phyloP scores from a whole-genome alignment of 148 eudicot genomes.

The Vaccinium myrtillus region DNA sequence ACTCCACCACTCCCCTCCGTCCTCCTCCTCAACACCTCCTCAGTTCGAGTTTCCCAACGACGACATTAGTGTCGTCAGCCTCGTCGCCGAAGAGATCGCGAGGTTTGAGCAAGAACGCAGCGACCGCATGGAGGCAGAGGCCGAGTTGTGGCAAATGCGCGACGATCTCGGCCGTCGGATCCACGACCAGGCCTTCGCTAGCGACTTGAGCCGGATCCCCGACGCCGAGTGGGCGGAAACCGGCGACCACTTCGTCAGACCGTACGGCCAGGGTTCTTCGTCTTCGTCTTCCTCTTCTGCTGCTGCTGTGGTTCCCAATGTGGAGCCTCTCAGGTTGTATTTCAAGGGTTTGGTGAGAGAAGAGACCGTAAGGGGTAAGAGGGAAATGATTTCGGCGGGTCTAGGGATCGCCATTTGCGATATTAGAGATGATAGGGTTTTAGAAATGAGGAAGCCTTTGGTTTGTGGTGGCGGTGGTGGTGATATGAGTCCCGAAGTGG shows the following conservation, averaged over 20 bases:
- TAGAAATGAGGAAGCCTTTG: slow-evolving; percentile 47
- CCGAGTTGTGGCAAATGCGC: slow-evolving; percentile 21
- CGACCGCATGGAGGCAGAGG: slow-evolving; percentile 27
- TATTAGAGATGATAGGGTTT: slow-evolving; percentile 38
- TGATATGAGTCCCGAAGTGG: slow-evolving; percentile 20
- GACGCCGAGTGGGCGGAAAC: slow-evolving; percentile 42
- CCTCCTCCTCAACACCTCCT: slow-evolving; percentile 10
- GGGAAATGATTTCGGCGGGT: slow-evolving; percentile 28
- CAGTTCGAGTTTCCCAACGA: background rate
- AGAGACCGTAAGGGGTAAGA: slow-evolving; percentile 28
- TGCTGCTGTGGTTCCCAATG: background rate
- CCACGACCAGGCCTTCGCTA: slow-evolving; percentile 53
- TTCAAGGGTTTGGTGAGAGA: slow-evolving; percentile 56
- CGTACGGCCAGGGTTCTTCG: slow-evolving; percentile 34
- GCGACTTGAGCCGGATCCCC: slow-evolving; percentile 31
- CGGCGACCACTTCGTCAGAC: slow-evolving; percentile 37
- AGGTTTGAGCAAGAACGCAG: slow-evolving; percentile 30
- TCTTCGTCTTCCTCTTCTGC: background rate
- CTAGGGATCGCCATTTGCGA: slow-evolving; percentile 61
- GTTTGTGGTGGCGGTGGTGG: slow-evolving; percentile 16
- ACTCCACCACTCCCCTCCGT: slow-evolving; percentile 33
- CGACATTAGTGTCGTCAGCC: background rate
- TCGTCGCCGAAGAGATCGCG: background rate
- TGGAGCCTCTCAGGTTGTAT: slow-evolving; percentile 38
- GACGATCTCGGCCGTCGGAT: slow-evolving; percentile 37